These are phyloP conservation scores for Diplodia sapinea DNA, from an alignment of 2,329 filamentous ascomycete genomes.

Conservation along the genomic window DNA sequence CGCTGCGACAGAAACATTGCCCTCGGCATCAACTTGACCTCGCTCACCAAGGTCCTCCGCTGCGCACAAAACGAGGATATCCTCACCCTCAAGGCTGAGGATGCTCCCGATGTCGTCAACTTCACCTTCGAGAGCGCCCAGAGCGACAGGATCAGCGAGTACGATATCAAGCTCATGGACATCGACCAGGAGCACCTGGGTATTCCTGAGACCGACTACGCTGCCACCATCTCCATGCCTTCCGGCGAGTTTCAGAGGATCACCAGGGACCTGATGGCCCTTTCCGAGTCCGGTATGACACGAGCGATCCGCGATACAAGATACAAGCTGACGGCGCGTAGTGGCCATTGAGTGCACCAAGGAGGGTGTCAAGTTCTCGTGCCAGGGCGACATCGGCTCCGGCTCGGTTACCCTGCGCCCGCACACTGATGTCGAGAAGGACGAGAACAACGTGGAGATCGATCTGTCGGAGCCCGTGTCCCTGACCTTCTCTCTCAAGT, in stretches of 20 bases:
- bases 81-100: slow-evolving; percentile 95
- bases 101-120: slow-evolving; percentile 94
- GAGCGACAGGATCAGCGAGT: slow-evolving; percentile 93
- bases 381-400: slow-evolving; percentile 93
- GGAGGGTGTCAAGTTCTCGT: slow-evolving; percentile 95
- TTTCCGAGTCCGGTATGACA: slow-evolving; percentile 89
- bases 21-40: slow-evolving; percentile 94
- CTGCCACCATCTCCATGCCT: slow-evolving; percentile 88
- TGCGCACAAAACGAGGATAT: slow-evolving; percentile 94
- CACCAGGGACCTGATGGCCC: slow-evolving; percentile 85
- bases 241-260: slow-evolving; percentile 91
- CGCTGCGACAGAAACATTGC: slow-evolving; percentile 99
- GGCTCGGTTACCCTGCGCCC: slow-evolving; percentile 90
- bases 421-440: slow-evolving; percentile 88
- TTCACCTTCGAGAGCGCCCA: slow-evolving; percentile 90
- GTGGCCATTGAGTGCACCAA: slow-evolving; percentile 96
- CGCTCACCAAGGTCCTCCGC: slow-evolving; percentile 95
- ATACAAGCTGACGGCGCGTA: slow-evolving; percentile 49
- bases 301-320: neutral
- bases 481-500: slow-evolving; percentile 98
- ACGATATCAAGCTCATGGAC: slow-evolving; percentile 99
- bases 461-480: slow-evolving; percentile 89
- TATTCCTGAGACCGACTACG: slow-evolving; percentile 98
- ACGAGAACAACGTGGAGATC: slow-evolving; percentile 83
- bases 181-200: slow-evolving; percentile 99